A percentile compares a stretch with the other conserved stretches of the same genome.
Conservation (phyloP, 805 yeast species). For the Saccharomycopsis capsularis region DNA sequence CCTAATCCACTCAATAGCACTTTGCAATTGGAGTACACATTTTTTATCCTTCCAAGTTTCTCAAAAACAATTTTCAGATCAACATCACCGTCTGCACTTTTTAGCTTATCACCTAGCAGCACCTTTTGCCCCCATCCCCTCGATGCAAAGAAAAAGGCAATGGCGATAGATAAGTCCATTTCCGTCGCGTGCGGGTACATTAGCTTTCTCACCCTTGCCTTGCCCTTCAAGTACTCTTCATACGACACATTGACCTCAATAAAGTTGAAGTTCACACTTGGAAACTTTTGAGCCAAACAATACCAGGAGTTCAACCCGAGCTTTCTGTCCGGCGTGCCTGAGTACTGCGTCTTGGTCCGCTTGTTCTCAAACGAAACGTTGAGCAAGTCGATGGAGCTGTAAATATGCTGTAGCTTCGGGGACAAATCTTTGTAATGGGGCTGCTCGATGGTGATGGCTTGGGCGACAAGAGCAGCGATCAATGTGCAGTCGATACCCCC, state of each 20-base stretch:
- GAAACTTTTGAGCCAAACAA: conserved; percentile 40
- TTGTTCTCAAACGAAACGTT: conserved; percentile 93
- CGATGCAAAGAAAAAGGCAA: conserved; percentile 91
- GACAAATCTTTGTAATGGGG: conserved; percentile 23
- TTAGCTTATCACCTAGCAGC: conserved; percentile 18
- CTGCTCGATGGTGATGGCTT: no score
- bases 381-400: conserved; percentile 52
- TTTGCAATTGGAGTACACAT: conserved; percentile 41
- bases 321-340: conserved; percentile 78
- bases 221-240: conserved; percentile 49
- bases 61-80: conserved; percentile 3
- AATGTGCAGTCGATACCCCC: conserved; percentile 95
- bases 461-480: conserved; percentile 51
- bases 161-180: conserved; percentile 92
- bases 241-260: conserved; percentile 71
- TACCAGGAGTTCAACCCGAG: conserved; percentile 61
- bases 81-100: conserved; percentile 16
- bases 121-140: conserved; percentile 40
- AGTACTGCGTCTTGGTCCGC: conserved; percentile 53
- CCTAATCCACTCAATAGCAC: conserved; percentile 90
- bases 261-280: conserved; percentile 37
- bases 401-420: not conserved
- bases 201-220: conserved; percentile 47
- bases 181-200: conserved; percentile 85
- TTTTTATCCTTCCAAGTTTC: conserved; percentile 13